These are phyloP conservation scores for Pseudoscleropodium purum DNA, from an alignment of 225 moss, liverwort and hornwort species.

Conservation along the genomic window DNA sequence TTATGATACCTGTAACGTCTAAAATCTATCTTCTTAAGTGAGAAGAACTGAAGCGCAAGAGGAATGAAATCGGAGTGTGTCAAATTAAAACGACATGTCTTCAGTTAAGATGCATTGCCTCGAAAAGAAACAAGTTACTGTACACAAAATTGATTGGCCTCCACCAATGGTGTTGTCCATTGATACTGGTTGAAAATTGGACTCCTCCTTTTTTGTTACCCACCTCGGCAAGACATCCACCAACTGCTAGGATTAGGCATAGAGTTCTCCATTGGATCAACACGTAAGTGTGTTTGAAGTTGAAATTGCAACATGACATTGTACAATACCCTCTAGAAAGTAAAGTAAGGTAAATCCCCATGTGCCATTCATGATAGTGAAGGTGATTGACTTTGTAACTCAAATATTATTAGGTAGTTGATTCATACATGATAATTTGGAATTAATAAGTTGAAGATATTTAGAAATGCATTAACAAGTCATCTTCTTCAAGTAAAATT, in stretches of 20 bases:
- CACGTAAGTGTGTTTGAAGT: too few species aligned
- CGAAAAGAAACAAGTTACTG: background rate
- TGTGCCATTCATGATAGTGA: background rate
- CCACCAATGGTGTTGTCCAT: too few species aligned
- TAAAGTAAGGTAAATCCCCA: background rate
- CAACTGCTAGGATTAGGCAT: too few species aligned
- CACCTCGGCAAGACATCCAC: too few species aligned
- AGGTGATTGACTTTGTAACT: background rate
- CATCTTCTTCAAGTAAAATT: background rate
- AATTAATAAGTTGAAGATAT: background rate
- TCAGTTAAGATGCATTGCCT: background rate
- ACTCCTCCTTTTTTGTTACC: too few species aligned
- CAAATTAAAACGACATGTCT: background rate
- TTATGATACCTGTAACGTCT: background rate
- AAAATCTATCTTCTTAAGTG: background rate
- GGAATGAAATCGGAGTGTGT: background rate
- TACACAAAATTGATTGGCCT: too few species aligned
- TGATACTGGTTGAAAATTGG: too few species aligned
- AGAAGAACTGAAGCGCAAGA: background rate
- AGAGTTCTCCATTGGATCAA: too few species aligned
- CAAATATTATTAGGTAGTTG: background rate
- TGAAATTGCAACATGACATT: background rate
- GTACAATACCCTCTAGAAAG: background rate
- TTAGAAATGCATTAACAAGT: background rate
- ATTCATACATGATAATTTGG: background rate